phyloP scores from a whole-genome alignment of 140 eudicot genomes.

The Stevia rebaudiana region DNA sequence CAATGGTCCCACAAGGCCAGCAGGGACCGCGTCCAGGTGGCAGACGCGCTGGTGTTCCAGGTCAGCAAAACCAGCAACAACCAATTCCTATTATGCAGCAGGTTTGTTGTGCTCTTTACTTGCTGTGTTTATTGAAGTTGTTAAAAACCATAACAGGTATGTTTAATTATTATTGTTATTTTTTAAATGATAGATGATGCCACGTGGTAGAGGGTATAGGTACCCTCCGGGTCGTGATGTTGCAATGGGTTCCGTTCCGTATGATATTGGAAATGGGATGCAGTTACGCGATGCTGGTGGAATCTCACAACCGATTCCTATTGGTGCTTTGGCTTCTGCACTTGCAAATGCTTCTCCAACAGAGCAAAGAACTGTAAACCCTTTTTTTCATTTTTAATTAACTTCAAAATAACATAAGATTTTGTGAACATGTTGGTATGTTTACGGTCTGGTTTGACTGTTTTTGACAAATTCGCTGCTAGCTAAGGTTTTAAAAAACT shows the following conservation, averaged over 20 bases:
- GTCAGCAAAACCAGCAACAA: conserved; percentile 73
- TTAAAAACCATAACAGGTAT: not conserved
- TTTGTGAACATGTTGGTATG: not conserved
- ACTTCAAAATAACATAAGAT: not conserved
- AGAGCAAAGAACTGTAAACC: conserved; percentile 64
- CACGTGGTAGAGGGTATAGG: conserved; percentile 68
- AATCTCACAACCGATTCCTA: conserved; percentile 55
- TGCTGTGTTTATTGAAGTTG: conserved; percentile 11
- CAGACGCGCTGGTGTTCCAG: conserved; percentile 59
- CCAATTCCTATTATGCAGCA: conserved; percentile 80
- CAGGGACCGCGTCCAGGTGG: conserved; percentile 86
- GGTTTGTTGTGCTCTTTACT: conserved; percentile 35
- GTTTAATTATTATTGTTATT: not conserved
- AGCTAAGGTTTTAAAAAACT: too few relatives aligned
- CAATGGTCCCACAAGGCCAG: conserved; percentile 85
- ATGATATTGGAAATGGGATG: conserved; percentile 58
- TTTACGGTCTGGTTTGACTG: too few relatives aligned
- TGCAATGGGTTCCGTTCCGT: conserved; percentile 56
- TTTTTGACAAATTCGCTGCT: too few relatives aligned
- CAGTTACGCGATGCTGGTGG: conserved; percentile 48
- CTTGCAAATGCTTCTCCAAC: conserved; percentile 67
- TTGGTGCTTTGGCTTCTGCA: conserved; percentile 68
- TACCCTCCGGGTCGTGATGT: conserved; percentile 78
- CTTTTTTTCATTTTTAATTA: not conserved
- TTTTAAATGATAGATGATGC: conserved; percentile 53